A percentile compares a stretch with the other conserved stretches of the same genome.
Evolutionary conservation across 345 rosid genomes (phyloP).

Genomic region (Eucalyptus guilfoylei): DNA sequence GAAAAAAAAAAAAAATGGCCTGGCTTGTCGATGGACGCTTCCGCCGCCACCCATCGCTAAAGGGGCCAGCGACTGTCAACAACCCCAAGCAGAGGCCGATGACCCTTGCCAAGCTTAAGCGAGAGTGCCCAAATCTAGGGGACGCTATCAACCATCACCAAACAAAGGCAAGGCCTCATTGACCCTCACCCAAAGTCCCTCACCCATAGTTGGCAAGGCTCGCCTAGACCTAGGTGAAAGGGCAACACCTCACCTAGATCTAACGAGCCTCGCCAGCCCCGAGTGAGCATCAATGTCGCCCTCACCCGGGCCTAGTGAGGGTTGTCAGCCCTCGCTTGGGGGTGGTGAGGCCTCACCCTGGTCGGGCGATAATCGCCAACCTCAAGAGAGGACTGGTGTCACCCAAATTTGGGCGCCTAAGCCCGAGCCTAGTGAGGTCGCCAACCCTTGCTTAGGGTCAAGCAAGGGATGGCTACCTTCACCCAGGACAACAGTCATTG

Average conservation of each 20-base stretch:
- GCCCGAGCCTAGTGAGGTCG: accelerated
- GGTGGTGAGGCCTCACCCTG: accelerated
- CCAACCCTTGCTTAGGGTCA: no score
- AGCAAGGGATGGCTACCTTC: no score
- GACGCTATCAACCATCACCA: no score
- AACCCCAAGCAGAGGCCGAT: accelerated
- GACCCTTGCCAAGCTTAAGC: accelerated
- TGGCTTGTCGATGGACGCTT: accelerated
- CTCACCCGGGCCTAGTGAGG: accelerated
- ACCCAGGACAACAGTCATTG: accelerated
- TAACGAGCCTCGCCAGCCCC: accelerated
- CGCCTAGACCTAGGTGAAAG: accelerated
- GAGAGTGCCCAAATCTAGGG: accelerated
- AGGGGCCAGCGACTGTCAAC: accelerated
- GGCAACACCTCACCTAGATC: no score
- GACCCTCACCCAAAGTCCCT: no score
- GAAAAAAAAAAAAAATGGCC: accelerated
- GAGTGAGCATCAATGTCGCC: accelerated
- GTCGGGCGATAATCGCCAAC: accelerated
- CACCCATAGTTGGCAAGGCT: no score
- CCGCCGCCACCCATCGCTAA: accelerated
- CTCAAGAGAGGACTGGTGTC: no score
- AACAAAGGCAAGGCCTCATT: no score
- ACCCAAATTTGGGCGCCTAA: accelerated
- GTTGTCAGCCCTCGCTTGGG: accelerated